Conservation (phyloP, 768 basidiomycete species). For the Cystofilobasidium ferigula region DNA sequence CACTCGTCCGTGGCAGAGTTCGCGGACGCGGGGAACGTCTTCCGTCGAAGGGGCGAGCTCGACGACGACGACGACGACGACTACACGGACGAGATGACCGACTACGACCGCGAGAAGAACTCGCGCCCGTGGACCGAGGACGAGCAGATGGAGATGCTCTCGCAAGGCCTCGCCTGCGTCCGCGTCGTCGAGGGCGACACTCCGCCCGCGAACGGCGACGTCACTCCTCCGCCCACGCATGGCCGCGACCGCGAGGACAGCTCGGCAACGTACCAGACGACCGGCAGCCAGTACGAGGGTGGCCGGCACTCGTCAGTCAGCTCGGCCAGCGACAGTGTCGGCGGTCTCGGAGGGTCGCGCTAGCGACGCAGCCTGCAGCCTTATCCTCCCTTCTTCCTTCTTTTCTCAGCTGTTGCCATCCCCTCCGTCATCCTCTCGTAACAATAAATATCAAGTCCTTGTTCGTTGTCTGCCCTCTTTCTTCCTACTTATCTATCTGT, state of each 20-base stretch:
- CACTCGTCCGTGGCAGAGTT: background rate
- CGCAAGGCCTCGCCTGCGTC: background rate
- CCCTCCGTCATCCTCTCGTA: too few species aligned
- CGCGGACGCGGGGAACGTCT: background rate
- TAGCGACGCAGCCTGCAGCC: background rate
- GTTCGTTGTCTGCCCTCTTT: too few species aligned
- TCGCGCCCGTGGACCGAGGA: constrained; percentile 7
- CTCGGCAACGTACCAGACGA: background rate
- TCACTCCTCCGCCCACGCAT: background rate
- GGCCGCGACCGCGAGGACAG: background rate
- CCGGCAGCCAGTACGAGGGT: background rate
- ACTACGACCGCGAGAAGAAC: background rate
- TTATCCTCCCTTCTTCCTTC: background rate
- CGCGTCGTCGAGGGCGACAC: background rate
- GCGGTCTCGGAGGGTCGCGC: background rate
- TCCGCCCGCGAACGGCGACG: too few species aligned
- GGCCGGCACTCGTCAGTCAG: too few species aligned
- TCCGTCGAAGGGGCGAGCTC: constrained; percentile 1
- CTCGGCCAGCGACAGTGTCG: background rate
- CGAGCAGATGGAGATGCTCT: background rate
- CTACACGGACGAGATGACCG: background rate
- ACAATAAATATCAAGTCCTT: too few species aligned
- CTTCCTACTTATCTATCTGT: too few species aligned
- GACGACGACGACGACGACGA: constrained; percentile 1
- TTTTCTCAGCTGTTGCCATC: too few species aligned